phyloP scores from a whole-genome alignment of 2,329 filamentous ascomycete genomes.

The Beauveria asiatica region DNA sequence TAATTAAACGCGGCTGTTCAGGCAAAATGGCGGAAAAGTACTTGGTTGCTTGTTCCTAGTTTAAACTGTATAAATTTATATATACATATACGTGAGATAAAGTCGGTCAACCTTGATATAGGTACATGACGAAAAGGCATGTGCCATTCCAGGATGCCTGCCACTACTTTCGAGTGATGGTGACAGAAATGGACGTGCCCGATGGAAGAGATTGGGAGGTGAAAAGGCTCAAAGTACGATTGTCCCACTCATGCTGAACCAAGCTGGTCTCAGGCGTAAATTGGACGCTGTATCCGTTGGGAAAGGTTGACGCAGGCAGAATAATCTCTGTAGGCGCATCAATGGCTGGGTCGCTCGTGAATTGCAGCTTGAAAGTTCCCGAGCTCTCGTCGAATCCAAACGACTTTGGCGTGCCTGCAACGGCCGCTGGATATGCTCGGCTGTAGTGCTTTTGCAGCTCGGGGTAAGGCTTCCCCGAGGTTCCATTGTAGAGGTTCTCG shows the following conservation, averaged over 20 bases:
- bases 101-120: background rate
- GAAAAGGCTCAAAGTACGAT: slow-evolving; percentile 13
- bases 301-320: slow-evolving; percentile 11
- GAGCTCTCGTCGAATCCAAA: slow-evolving; percentile 13
- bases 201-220: background rate
- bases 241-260: slow-evolving; percentile 2
- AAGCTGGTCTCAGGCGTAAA: slow-evolving; percentile 9
- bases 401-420: slow-evolving; percentile 12
- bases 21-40: too few relatives aligned
- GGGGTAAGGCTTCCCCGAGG: slow-evolving; percentile 11
- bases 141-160: background rate
- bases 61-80: too few relatives aligned
- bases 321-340: slow-evolving; percentile 15
- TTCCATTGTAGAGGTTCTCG: slow-evolving; percentile 15
- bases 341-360: slow-evolving; percentile 9
- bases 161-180: slow-evolving; percentile 3
- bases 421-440: slow-evolving; percentile 14
- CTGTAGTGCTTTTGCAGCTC: slow-evolving; percentile 15
- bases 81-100: background rate
- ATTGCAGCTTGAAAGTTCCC: slow-evolving; percentile 11
- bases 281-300: slow-evolving; percentile 12
- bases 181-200: slow-evolving; percentile 8
- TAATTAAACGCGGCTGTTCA: too few relatives aligned
- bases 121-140: too few relatives aligned
- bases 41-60: too few relatives aligned